Evolutionary conservation across 495 filamentous ascomycete species (phyloP).

Genomic region (Penicillium parvum): DNA sequence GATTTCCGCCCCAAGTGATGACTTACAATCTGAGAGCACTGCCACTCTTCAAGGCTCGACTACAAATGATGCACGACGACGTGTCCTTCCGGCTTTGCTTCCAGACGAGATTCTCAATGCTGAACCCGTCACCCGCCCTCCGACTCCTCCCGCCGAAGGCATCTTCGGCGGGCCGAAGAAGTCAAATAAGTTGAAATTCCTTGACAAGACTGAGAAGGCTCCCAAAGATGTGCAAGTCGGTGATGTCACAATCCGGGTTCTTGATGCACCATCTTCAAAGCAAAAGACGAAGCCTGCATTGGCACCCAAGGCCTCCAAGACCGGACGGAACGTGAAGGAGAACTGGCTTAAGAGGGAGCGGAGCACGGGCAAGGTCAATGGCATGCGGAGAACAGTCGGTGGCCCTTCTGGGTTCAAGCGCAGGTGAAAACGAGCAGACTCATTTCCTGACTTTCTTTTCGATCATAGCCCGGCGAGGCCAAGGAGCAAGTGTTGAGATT

Average conservation of each 20-base stretch:
- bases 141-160: slow-evolving; percentile 35
- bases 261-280: slow-evolving; percentile 37
- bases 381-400: slow-evolving; percentile 36
- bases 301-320: slow-evolving; percentile 48
- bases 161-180: slow-evolving; percentile 24
- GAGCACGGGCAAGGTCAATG: slow-evolving; percentile 34
- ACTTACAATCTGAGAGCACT: slow-evolving; percentile 38
- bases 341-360: slow-evolving; percentile 44
- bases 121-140: slow-evolving; percentile 36
- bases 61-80: slow-evolving; percentile 35
- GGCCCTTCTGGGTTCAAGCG: slow-evolving; percentile 44
- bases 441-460: too few relatives aligned
- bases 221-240: slow-evolving; percentile 53
- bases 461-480: too few relatives aligned
- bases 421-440: slow-evolving; percentile 10
- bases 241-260: slow-evolving; percentile 48
- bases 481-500: too few relatives aligned
- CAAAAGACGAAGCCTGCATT: slow-evolving; percentile 34
- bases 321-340: slow-evolving; percentile 42
- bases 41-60: slow-evolving; percentile 39
- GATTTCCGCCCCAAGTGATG: slow-evolving; percentile 23
- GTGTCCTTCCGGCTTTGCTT: slow-evolving; percentile 44
- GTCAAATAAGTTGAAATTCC: slow-evolving; percentile 47
- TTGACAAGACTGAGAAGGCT: slow-evolving; percentile 46
- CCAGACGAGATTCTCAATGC: slow-evolving; percentile 52